Base-by-base conservation (phyloP, 2,329 filamentous ascomycete genomes). In the Sclerotinia nivalis region DNA sequence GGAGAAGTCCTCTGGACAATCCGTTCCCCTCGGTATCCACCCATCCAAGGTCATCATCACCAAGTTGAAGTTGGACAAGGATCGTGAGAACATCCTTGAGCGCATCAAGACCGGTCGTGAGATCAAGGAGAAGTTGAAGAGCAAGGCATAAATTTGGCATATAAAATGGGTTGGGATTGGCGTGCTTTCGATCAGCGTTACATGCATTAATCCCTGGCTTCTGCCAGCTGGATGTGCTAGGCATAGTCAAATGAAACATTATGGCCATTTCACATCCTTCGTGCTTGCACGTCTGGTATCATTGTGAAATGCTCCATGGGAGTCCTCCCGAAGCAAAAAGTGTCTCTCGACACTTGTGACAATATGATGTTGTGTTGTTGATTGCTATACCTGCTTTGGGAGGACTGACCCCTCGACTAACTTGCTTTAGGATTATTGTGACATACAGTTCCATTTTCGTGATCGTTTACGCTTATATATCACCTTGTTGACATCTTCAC, bases 31-130 rank as follows among this genome's bases (percentile, higher is more conserved):
- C 81, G 93, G 93, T 83, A 90, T 99, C 84, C 92, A 95, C 85
- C 91, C 96, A 80, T 96, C 92, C 85, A 98, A 98, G 85, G 93
- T 97, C 78, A 91, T 97, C 86, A 92, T 99, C 87, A 97, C 91
- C 86, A 97, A 97, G 90, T 89, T 98, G 84, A 97, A 98, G 92
- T 88, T 97, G 80, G 92, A 96, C 88, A 95, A 96, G 90, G 92
- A 96, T 85, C 91, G 93, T 78, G 92, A 96, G 88, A 86, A 85
- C 82, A 96, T 96, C 81, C 87, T 96, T 78, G 92, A 93, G 85
- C 89, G 93, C 84, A 93, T 92, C 86, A 90, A 90, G 85, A 83
- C 85, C 77, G 93, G 92, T 80, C 90, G 92, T 75, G 92, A 95
- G 85, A 86, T 89, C 81, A 85, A 85, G 82, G 85, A 85, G 82